phyloP scores from a whole-genome alignment of 129 eudicot species.

The Oenanthe sinensis region DNA sequence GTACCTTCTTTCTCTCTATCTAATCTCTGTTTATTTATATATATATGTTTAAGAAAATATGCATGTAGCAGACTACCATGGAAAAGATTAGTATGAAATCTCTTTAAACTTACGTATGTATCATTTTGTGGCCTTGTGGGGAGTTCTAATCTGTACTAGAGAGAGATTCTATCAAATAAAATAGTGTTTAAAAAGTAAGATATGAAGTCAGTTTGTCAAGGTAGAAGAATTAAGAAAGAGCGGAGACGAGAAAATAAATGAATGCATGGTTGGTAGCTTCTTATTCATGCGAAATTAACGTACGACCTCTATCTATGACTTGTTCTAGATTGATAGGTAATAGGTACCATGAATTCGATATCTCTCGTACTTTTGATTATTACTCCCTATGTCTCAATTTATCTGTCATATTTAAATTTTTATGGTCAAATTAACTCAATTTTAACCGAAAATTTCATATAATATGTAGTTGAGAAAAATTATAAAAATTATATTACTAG shows the following conservation, averaged over 20 bases:
- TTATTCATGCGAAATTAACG: constrained; percentile 24
- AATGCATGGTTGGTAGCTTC: constrained; percentile 19
- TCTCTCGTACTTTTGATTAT: too few species aligned
- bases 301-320: constrained; percentile 10
- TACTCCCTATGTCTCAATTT: too few species aligned
- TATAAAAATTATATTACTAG: too few species aligned
- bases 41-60: not conserved
- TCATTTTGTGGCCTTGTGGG: not conserved
- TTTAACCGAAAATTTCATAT: too few species aligned
- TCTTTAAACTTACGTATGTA: not conserved
- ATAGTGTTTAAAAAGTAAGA: not conserved
- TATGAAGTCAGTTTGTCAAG: not conserved
- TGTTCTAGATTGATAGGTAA: too few species aligned
- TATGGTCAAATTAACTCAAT: too few species aligned
- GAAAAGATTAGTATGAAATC: not conserved
- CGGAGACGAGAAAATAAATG: constrained; percentile 3
- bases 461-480: too few species aligned
- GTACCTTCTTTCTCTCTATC: not conserved
- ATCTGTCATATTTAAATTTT: too few species aligned
- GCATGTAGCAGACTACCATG: not conserved
- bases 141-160: not conserved
- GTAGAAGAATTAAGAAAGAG: not conserved
- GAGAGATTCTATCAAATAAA: not conserved
- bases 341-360: too few species aligned
- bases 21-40: not conserved